Evolutionary conservation across 495 filamentous ascomycete species (phyloP), one percentile per base, ranked within the genome.

Genomic region (Penicillium turbatum): DNA sequence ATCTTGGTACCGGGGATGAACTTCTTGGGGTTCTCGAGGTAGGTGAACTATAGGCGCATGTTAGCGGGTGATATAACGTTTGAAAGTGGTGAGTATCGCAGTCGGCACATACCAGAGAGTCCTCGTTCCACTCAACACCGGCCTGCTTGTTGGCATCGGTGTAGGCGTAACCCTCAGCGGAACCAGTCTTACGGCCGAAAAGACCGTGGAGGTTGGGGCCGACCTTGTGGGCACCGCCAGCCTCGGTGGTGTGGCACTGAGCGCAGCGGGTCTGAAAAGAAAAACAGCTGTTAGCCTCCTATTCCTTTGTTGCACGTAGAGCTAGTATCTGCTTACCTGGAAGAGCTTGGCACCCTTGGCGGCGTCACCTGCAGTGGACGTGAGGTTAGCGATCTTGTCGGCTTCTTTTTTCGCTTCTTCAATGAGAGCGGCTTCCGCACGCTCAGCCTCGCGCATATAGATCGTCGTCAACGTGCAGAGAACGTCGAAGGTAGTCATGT

Each of bases 1-100:
- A 99, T 99, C 90, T 99, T 99, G 75, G 93, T 99, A 62, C 93
- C 93, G 65, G 93, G 95, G 58, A 99, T 97, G 85, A 85, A 92
- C 76, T 92, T 92, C 80, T 92, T 92, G 62, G 88, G 88, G 81
- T 92, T 92, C 78, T 92, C 88, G 66, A 92, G 85, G 80, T 92
- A 92, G 56, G 83, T 77, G 71, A 90, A 92, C 88, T 89, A 61
- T 44, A 60, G 9, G 29, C 16, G 41, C 27, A 24, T 35, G 29
- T 66, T 55, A 66, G 67, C 39, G 30, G 10, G 7, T 5, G 9
- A 16, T 21, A 26, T n/a, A n/a, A 12, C 21, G 2, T 24, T 24
- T 24, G 21, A 4, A 24, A n/a, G 2, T 24, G 16, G 12, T 9
- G 6, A 27, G 24, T 6, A 11, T 7, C 9, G 26, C 12, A 15